These are phyloP conservation scores for Ogataea henricii DNA, from an alignment of 805 yeast genomes.

Conservation along the genomic window DNA sequence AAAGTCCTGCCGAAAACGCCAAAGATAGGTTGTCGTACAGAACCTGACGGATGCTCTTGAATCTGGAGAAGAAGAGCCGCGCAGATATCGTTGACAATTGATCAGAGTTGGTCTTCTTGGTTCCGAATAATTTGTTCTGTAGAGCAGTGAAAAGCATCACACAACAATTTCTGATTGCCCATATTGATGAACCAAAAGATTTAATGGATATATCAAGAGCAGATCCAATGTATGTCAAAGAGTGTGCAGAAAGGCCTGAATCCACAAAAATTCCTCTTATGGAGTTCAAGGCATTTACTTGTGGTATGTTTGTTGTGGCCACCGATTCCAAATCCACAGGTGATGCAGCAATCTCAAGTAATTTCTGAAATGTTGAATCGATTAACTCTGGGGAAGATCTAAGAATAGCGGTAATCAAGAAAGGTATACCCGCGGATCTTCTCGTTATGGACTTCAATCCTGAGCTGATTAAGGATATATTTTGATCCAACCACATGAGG, in stretches of 20 bases:
- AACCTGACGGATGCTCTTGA: conserved; percentile 50
- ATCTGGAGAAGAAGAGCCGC: conserved; percentile 69
- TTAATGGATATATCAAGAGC: conserved; percentile 22
- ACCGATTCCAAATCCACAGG: conserved; percentile 45
- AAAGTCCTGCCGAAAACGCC: conserved; percentile 28
- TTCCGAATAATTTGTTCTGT: conserved; percentile 79
- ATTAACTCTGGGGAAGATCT: conserved; percentile 51
- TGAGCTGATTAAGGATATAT: conserved; percentile 43
- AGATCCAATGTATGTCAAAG: conserved; percentile 61
- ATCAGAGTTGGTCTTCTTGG: conserved; percentile 40
- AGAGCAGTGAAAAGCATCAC: conserved; percentile 89
- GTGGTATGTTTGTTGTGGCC: conserved; percentile 74
- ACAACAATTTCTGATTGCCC: conserved; percentile 92
- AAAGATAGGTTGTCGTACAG: conserved; percentile 46
- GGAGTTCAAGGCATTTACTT: conserved; percentile 91
- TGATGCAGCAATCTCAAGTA: conserved; percentile 55
- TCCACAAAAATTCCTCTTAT: conserved; percentile 75
- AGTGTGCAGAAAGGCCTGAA: conserved; percentile 56
- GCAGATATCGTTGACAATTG: conserved; percentile 38
- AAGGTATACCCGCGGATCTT: conserved; percentile 92
- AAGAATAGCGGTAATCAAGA: conserved; percentile 72
- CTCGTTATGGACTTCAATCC: conserved; percentile 76
- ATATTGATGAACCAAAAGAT: conserved; percentile 62
- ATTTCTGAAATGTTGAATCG: conserved; percentile 48
- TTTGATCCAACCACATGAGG: conserved; percentile 58